These are phyloP conservation scores for Cephaloascus fragrans DNA, from an alignment of 805 yeast genomes.

Conservation along the genomic window DNA sequence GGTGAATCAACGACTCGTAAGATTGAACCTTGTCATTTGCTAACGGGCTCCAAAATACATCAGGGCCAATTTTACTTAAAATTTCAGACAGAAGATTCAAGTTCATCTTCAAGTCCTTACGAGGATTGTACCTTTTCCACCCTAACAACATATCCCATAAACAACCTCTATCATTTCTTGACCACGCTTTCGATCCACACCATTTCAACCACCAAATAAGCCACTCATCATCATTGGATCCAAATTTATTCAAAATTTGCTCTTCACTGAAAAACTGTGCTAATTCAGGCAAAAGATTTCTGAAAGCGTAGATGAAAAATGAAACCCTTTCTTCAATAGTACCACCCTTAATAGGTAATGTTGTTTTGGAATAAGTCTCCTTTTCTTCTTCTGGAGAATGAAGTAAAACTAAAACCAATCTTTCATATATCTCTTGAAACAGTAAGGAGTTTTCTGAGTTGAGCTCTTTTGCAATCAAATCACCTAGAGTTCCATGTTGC, in stretches of 20 bases:
- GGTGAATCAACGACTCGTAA: conserved; percentile 1
- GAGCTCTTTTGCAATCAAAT: conserved; percentile 7
- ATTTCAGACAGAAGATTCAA: neutral
- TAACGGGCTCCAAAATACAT: conserved; percentile 48
- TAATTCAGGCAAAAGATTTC: conserved; percentile 63
- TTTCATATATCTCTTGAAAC: conserved; percentile 64
- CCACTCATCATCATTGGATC: conserved; percentile 73
- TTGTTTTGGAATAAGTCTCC: conserved; percentile 15
- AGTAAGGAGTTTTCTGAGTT: conserved; percentile 20
- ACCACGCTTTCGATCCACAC: conserved; percentile 80
- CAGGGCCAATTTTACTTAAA: conserved; percentile 38
- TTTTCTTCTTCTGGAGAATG: conserved; percentile 52
- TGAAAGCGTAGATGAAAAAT: conserved; percentile 54
- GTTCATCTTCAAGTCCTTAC: neutral
- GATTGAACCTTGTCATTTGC: conserved; percentile 9
- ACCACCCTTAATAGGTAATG: conserved; percentile 49
- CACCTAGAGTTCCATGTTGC: conserved; percentile 15
- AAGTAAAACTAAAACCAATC: conserved; percentile 62
- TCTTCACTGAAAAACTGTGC: conserved; percentile 73
- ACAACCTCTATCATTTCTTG: conserved; percentile 73
- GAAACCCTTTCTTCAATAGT: conserved; percentile 58
- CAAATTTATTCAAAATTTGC: conserved; percentile 51
- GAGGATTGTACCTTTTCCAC: conserved; percentile 41
- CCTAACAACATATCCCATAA: conserved; percentile 86
- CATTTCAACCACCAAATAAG: conserved; percentile 91